A percentile compares a stretch with the other conserved stretches of the same genome.
phyloP scores from a whole-genome alignment of 495 filamentous ascomycete genomes.

The Pseudevernia furfuracea region DNA sequence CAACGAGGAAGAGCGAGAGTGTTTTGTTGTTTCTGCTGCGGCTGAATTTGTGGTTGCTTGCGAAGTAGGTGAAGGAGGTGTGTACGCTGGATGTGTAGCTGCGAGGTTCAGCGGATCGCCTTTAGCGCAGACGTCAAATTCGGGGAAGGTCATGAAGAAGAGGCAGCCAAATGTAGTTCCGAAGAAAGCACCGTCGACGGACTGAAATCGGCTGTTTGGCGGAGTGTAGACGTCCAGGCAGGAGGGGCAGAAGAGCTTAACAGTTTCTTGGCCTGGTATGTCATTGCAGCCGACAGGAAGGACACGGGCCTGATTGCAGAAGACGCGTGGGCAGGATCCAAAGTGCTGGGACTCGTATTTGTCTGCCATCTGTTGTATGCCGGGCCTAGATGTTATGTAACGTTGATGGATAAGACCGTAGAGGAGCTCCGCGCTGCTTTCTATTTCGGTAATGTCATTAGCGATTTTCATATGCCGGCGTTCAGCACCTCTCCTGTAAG shows the following conservation, averaged over 20 bases:
- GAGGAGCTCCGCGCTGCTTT: conserved; percentile 92
- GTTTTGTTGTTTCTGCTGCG: conserved; percentile 31
- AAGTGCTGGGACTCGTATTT: conserved; percentile 97
- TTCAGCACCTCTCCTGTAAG: conserved; percentile 54
- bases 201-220: conserved; percentile 93
- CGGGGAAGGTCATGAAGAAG: conserved; percentile 97
- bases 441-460: conserved; percentile 87
- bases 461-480: conserved; percentile 80
- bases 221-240: conserved; percentile 97
- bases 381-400: conserved; percentile 93
- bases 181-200: conserved; percentile 97
- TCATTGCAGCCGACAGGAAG: conserved; percentile 90
- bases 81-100: conserved; percentile 25
- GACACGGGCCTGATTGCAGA: conserved; percentile 79
- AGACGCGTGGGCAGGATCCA: conserved; percentile 81
- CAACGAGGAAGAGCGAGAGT: conserved; percentile 34
- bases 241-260: conserved; percentile 95
- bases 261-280: conserved; percentile 91
- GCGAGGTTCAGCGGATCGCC: conserved; percentile 27
- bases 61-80: conserved; percentile 24
- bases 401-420: conserved; percentile 98
- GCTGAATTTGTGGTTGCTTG: conserved; percentile 34
- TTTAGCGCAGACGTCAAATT: conserved; percentile 62
- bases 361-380: conserved; percentile 98
- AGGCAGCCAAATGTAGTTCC: conserved; percentile 90